Evolutionary conservation across 306 rosid species (phyloP).

Genomic region (Pyrus betulifolia): DNA sequence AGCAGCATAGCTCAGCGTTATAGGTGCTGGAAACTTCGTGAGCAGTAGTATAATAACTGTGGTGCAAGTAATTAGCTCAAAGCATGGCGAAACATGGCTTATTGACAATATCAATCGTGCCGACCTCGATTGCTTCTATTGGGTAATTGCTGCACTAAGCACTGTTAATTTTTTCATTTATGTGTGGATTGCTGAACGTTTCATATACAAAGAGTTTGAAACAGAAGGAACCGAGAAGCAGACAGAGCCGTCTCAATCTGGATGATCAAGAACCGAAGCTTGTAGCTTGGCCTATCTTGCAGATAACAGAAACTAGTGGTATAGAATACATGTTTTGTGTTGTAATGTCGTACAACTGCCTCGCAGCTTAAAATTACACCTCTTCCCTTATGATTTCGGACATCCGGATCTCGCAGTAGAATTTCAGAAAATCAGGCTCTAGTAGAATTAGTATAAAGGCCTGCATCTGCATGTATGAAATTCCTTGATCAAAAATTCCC

Average conservation of each 20-base stretch:
- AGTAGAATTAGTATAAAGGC: too few species aligned
- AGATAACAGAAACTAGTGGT: too few species aligned
- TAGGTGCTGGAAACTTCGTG: slow-evolving; percentile 49
- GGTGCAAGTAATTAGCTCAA: slow-evolving; percentile 26
- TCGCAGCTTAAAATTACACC: too few species aligned
- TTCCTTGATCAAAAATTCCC: too few species aligned
- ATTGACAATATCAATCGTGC: slow-evolving; percentile 50
- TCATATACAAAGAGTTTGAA: slow-evolving; percentile 44
- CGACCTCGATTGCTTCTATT: slow-evolving; percentile 52
- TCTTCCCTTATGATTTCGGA: too few species aligned
- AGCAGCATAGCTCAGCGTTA: slow-evolving; percentile 50
- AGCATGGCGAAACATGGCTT: slow-evolving; percentile 48
- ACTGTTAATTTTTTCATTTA: slow-evolving; percentile 37
- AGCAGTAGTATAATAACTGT: slow-evolving; percentile 32
- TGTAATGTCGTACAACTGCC: too few species aligned
- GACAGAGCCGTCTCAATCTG: neutral
- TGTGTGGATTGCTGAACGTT: slow-evolving; percentile 34
- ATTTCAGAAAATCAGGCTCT: too few species aligned
- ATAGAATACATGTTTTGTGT: too few species aligned
- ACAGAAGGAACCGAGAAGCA: slow-evolving; percentile 11
- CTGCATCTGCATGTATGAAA: too few species aligned
- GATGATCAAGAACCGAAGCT: neutral
- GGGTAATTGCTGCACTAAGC: slow-evolving; percentile 54
- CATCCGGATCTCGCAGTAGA: too few species aligned
- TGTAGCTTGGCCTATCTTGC: too few species aligned